Base-by-base conservation (phyloP, 345 rosid genomes). In the Ceriops decandra region DNA sequence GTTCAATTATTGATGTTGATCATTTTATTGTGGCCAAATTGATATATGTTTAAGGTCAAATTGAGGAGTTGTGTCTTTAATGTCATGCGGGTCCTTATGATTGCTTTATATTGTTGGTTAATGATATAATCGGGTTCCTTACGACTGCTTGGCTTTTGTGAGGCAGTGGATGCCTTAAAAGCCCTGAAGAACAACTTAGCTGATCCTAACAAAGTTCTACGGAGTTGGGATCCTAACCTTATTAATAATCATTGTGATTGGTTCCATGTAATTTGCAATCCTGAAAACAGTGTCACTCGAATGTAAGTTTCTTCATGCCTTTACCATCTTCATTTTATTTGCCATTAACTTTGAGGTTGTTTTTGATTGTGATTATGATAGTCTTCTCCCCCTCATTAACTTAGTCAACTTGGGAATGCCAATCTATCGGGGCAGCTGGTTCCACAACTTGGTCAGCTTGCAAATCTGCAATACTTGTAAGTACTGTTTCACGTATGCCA, bases 221-320 rank as follows among this genome's bases (percentile, higher is more conserved):
- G 87, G 67, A 88, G 91, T 80, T 92, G 98, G 98, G 91, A 88
- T 79, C 31, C 95, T 38, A 84, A 90, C 67, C 88, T 84, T 66
- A 86, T 79, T 64, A 85, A 24, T 24, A 24, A 76, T 80, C 98
- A 95, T 9, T 92, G 96, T 82, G 84, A 89, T 26, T 92, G 98
- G 98, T 85, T 82, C 72, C 87, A 92, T 70, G 86, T 92, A 56
- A 90, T 95, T 47, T 92, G 98, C 82, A 88, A 80, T 74, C 80
- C 65, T 72, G 88, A 90, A 24, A 83, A 76, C 64, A 83, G 85
- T 22, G 96, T 90, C 17, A 82, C 78, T 61, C 88, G 92, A 64
- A 84, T 92, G 98, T 92, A 88, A 84, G 97, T 83, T 69, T 75
- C 38, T 71, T 62, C 57, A 31, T 42, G 52, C 52, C 57, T 17